Evolutionary conservation across 257 asterid genomes (phyloP).

Genomic region (Primulina tabacum): DNA sequence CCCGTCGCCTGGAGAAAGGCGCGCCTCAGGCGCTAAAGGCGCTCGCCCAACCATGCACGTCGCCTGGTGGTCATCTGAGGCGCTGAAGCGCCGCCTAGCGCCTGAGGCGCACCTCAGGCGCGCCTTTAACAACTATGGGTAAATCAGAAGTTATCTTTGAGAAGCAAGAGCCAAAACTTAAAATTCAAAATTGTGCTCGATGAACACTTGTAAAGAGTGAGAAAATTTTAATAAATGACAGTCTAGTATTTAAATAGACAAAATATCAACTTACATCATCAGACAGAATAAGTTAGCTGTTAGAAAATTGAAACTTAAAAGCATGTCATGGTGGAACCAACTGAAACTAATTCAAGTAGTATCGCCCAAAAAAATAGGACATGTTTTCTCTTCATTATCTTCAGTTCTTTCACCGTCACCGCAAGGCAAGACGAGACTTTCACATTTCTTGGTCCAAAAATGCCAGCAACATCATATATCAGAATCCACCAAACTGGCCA

Average conservation of each 20-base stretch:
- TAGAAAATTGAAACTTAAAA: neutral
- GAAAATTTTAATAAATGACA: too few species aligned
- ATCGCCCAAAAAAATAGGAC: neutral
- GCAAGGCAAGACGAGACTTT: neutral
- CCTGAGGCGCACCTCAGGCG: too few species aligned
- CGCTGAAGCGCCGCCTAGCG: too few species aligned
- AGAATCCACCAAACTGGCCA: neutral
- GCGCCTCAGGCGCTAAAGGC: too few species aligned
- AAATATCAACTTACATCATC: neutral
- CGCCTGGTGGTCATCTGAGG: too few species aligned
- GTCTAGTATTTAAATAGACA: neutral
- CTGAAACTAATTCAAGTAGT: neutral
- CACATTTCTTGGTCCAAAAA: neutral
- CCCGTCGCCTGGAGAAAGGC: too few species aligned
- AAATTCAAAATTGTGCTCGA: too few species aligned
- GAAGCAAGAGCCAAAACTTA: neutral
- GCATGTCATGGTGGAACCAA: neutral
- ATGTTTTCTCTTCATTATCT: neutral
- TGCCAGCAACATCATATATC: neutral
- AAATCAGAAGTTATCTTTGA: neutral
- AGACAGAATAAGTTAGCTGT: neutral
- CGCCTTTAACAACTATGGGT: too few species aligned
- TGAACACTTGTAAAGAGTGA: neutral
- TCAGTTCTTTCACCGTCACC: neutral
- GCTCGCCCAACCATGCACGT: too few species aligned